These are phyloP conservation scores for Talaromyces sp. DNA, from an alignment of 2,329 filamentous ascomycete species.

Conservation along the genomic window DNA sequence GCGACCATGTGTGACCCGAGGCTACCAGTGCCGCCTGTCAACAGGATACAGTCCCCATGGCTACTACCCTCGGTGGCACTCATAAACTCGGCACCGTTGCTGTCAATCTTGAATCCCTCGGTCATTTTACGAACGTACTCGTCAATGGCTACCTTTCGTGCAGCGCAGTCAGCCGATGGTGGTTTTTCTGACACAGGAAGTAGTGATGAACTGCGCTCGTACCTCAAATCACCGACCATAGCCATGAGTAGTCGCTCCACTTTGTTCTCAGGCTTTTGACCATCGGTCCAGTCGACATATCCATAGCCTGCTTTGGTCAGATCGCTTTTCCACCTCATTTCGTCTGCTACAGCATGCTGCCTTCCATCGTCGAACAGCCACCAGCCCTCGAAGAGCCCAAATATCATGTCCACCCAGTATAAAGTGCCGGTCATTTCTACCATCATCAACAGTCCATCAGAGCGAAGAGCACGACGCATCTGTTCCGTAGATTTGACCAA, in stretches of 20 bases:
- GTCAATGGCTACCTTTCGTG: neutral
- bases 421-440: conserved; percentile 19
- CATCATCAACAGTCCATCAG: neutral
- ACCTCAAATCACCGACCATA: conserved; percentile 16
- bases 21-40: neutral
- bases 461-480: neutral
- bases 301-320: conserved; percentile 22
- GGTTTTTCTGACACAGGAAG: neutral
- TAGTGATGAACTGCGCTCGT: neutral
- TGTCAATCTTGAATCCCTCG: neutral
- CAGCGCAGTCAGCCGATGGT: neutral
- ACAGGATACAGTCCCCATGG: neutral
- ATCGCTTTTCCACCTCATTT: conserved; percentile 21
- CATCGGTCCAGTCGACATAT: conserved; percentile 25
- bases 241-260: conserved; percentile 20
- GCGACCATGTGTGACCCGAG: conserved; percentile 47
- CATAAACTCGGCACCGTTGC: neutral
- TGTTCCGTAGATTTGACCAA: neutral
- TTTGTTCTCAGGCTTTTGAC: conserved; percentile 14
- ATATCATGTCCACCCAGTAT: conserved; percentile 33
- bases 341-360: conserved; percentile 21
- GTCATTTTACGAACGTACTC: neutral
- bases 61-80: neutral
- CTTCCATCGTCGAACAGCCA: conserved; percentile 38
- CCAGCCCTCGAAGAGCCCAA: conserved; percentile 40